Conservation (phyloP, 305 asterid genomes). For the Coffea humblotiana region DNA sequence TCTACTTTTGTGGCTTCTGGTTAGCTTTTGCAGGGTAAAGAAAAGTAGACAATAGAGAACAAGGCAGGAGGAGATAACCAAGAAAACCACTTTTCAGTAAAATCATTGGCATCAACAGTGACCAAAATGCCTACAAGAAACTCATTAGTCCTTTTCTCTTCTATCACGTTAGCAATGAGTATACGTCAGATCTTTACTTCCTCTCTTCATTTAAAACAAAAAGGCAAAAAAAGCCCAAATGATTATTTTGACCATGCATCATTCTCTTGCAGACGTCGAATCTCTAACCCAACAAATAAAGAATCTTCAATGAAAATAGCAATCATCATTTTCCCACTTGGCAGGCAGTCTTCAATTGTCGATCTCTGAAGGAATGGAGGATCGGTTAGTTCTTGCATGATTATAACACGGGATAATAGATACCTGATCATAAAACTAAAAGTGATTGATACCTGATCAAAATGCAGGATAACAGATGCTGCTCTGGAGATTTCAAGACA, state of each 20-base stretch:
- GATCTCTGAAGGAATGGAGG: constrained; percentile 37
- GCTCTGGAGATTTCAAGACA: constrained; percentile 11
- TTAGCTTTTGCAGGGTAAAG: constrained; percentile 14
- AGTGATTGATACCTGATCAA: constrained; percentile 13
- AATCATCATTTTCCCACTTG: constrained; percentile 33
- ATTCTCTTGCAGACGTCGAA: constrained; percentile 39
- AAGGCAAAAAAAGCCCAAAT: constrained; percentile 32
- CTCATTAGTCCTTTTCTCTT: constrained; percentile 24
- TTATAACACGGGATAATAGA: background rate
- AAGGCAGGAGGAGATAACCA: constrained; percentile 34
- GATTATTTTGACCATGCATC: constrained; percentile 45
- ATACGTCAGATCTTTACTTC: constrained; percentile 52
- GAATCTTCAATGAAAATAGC: constrained; percentile 36
- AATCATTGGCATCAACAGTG: constrained; percentile 53
- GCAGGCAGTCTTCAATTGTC: constrained; percentile 26
- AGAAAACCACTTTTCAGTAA: constrained; percentile 57
- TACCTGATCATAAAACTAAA: background rate
- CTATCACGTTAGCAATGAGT: constrained; percentile 54
- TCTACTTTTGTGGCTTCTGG: constrained; percentile 26
- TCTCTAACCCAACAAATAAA: constrained; percentile 45
- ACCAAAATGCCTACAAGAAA: constrained; percentile 18
- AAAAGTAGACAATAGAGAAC: constrained; percentile 31
- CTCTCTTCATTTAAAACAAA: constrained; percentile 36
- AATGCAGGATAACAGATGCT: constrained; percentile 1
- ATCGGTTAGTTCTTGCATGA: background rate